These are phyloP conservation scores for Dendrobium huoshanense DNA, from an alignment of 106 monocot genomes.

Conservation along the genomic window DNA sequence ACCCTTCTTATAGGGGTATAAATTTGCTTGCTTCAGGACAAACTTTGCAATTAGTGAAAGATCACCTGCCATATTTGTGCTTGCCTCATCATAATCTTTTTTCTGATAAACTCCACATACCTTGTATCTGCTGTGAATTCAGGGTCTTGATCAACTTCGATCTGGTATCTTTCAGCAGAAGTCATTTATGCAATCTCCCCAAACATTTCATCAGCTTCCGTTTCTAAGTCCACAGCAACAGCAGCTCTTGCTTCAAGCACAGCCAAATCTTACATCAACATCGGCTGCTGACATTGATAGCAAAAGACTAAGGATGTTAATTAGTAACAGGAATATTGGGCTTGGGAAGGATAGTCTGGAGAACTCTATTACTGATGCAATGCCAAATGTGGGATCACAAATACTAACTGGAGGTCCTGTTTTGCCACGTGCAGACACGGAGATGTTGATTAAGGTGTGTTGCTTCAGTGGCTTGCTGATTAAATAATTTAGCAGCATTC, in stretches of 20 bases:
- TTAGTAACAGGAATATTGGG: conserved; percentile 44
- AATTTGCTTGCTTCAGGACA: background rate
- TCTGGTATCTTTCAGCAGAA: conserved; percentile 60
- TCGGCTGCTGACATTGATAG: conserved; percentile 58
- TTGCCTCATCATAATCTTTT: background rate
- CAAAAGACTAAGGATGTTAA: conserved; percentile 55
- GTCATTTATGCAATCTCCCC: conserved; percentile 55
- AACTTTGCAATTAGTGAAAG: background rate
- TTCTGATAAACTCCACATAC: background rate
- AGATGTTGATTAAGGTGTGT: conserved; percentile 69
- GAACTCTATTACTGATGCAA: conserved; percentile 38
- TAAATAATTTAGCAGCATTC: background rate
- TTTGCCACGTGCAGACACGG: conserved; percentile 49
- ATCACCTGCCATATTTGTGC: background rate
- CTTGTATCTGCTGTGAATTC: background rate
- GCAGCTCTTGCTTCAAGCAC: conserved; percentile 29
- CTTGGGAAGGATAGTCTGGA: conserved; percentile 47
- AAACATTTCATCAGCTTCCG: conserved; percentile 58
- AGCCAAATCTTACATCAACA: conserved; percentile 38
- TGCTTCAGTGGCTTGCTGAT: background rate
- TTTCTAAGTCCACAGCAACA: conserved; percentile 59
- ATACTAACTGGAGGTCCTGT: conserved; percentile 35
- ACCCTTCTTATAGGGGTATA: background rate
- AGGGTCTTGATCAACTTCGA: conserved; percentile 55
- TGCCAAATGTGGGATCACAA: conserved; percentile 56